Percentiles rank a stretch among this genome's conserved stretches.
phyloP scores from a whole-genome alignment of 805 yeast genomes.

The Lachancea kluyveri region DNA sequence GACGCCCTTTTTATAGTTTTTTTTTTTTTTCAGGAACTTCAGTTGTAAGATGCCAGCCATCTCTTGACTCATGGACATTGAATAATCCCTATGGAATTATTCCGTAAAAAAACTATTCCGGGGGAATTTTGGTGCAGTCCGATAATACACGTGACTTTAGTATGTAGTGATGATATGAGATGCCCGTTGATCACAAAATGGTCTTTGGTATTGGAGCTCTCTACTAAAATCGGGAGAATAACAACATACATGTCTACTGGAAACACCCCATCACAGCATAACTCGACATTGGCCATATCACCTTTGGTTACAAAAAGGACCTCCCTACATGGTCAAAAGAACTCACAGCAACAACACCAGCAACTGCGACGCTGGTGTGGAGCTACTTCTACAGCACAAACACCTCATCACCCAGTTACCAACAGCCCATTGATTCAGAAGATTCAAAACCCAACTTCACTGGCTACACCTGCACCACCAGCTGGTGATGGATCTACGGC shows the following conservation, averaged over 20 bases:
- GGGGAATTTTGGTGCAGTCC: slow-evolving; percentile 1
- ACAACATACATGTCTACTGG: slow-evolving; percentile 27
- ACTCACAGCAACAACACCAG: slow-evolving; percentile 33
- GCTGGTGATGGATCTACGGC: slow-evolving; percentile 13
- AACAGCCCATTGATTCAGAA: slow-evolving; percentile 12
- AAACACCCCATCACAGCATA: slow-evolving; percentile 51
- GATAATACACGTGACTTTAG: slow-evolving; percentile 1
- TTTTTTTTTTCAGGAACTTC: too few species aligned
- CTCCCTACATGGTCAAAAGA: slow-evolving; percentile 20
- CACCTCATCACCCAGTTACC: slow-evolving; percentile 11
- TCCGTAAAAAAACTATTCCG: too few species aligned
- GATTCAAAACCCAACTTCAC: slow-evolving; percentile 20
- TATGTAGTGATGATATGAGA: too few species aligned
- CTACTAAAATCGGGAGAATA: too few species aligned
- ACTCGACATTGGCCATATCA: slow-evolving; percentile 67
- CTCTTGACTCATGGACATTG: too few species aligned
- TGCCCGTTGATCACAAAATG: too few species aligned
- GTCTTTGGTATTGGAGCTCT: too few species aligned
- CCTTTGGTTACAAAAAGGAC: slow-evolving; percentile 37
- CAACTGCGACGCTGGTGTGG: slow-evolving; percentile 25
- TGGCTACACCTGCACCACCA: slow-evolving; percentile 32
- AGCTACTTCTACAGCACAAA: slow-evolving; percentile 39
- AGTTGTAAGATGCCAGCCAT: too few species aligned
- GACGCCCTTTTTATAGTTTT: too few species aligned
- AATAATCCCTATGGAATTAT: too few species aligned